Percentiles rank a stretch among this genome's conserved stretches.
Conservation (phyloP, 176 grass and related monocot species). For the Coix lacrymajobi region DNA sequence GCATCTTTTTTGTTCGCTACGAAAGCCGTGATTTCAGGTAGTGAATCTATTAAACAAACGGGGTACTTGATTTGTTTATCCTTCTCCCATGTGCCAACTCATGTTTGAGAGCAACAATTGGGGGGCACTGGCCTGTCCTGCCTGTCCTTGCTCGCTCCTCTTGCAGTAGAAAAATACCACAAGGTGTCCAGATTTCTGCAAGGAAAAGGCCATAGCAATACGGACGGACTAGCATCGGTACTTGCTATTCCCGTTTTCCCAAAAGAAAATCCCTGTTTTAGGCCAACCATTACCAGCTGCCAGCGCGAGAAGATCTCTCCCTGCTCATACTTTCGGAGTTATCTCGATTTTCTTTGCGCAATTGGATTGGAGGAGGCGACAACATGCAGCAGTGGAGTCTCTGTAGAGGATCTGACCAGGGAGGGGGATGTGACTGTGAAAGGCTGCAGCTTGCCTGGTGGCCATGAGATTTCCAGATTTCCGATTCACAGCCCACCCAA, state of each 20-base stretch:
- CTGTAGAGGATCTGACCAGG: slow-evolving; percentile 27
- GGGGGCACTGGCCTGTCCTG: neutral
- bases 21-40: neutral
- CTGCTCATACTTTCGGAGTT: too few relatives aligned
- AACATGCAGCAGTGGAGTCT: neutral
- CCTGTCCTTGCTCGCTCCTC: neutral
- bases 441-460: slow-evolving; percentile 7
- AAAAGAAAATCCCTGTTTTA: neutral
- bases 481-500: neutral
- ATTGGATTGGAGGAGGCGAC: neutral
- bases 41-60: neutral
- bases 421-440: neutral
- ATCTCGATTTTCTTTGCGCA: neutral
- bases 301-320: neutral
- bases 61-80: neutral
- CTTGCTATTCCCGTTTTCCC: neutral
- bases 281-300: neutral
- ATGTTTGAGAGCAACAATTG: neutral
- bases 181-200: neutral
- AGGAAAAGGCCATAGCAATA: neutral
- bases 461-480: neutral
- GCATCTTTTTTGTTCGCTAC: neutral
- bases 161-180: neutral
- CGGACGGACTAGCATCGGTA: neutral
- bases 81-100: neutral